Base-by-base conservation (phyloP, 345 rosid species). In the Linum tenue region DNA sequence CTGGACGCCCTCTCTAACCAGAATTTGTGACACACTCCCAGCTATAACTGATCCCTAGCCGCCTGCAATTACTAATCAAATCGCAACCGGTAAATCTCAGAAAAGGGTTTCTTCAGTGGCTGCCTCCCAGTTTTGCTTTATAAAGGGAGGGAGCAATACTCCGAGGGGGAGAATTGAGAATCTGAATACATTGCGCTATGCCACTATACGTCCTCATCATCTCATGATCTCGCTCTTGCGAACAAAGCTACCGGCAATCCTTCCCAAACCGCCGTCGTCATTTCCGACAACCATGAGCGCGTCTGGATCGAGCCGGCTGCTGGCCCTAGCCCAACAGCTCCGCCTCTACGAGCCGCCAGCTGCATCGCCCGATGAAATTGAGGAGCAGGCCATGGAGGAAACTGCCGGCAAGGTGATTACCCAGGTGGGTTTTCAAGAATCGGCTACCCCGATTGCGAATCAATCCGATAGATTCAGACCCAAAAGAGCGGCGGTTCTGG, bases 401-500 rank as follows among this genome's bases (percentile, higher is more conserved):
- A 67, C 63, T 2, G 86, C 84, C 0, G 86, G 91, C 55, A 92
- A 92, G 66, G 85, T 89, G 8, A 85, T 87, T 63, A 78, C 92
- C 38, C 96, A 85, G 65, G 80, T 87, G 79, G 98, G 97, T 4
- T 89, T 88, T 76, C 87, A 84, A 57, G 95, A 86, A 80, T 89
- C 92, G 36, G 83, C 78, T 12, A 63, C 89, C 68, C 80, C 84
- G 51, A 51, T 79, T 60, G 68, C 66, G 1, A 59, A 65, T 64
- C 77, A 82, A 62, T 81, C 81, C 1, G 85, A 70, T 69, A 76
- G 79, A 44, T 92, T 85, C 63, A 78, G 77, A 56, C 91, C 98
- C 64, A 89, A 87, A 63, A 84, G 84, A 81, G 99, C 92, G 7
- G 97, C 97, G 64, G 97, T 94, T 5, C 73, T 90, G 86, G 76